Evolutionary conservation across 768 basidiomycete species (phyloP), one percentile per base, ranked within the genome.

Genomic region (Lactifluus pinguis): DNA sequence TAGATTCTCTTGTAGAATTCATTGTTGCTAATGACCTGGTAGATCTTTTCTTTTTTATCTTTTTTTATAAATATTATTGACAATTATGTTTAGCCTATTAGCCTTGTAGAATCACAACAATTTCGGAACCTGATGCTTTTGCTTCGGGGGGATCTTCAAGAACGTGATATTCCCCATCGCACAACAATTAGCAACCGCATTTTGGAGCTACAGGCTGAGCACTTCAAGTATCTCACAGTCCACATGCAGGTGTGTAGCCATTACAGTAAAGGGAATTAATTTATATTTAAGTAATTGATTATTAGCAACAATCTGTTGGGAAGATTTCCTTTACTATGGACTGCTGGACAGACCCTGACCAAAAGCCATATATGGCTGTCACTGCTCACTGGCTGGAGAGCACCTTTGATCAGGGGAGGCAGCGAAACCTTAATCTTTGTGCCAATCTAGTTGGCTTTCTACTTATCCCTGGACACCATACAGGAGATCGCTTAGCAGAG

Each of bases 291-390:
- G 29, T 49, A 34, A 34, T 17, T 34, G n/a, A 9, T 38, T 39
- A 48, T 38, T 17, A 36, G 36, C 6, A 49, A 0, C 36, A 5
- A 7, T 34, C 45, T 13, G 21, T 45, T n/a, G 55, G 47, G 25
- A 49, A 29, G 14, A 48, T 56, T 6, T 56, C 55, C 13, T 56
- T 56, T 19, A 55, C 54, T 34, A 55, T 32, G n/a, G 54, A 55
- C 19, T 6, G 34, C 2, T 55, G 54, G 54, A 55, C 44, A 17
- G 54, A 55, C 8, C 30, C 32, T 19, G 34, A 55, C 14, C 21
- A 19, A 3, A 55, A 48, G 21, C 19, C 54, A 4, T 55, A 45
- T 5, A 47, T 55, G 54, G 45, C 54, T 34, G 54, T 55, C 21
- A 55, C 53, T 42, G 41, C 53, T 30, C 53, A 54, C 41, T 54